Conservation (phyloP, 2,329 filamentous ascomycete genomes). For the Bertia moriformis region DNA sequence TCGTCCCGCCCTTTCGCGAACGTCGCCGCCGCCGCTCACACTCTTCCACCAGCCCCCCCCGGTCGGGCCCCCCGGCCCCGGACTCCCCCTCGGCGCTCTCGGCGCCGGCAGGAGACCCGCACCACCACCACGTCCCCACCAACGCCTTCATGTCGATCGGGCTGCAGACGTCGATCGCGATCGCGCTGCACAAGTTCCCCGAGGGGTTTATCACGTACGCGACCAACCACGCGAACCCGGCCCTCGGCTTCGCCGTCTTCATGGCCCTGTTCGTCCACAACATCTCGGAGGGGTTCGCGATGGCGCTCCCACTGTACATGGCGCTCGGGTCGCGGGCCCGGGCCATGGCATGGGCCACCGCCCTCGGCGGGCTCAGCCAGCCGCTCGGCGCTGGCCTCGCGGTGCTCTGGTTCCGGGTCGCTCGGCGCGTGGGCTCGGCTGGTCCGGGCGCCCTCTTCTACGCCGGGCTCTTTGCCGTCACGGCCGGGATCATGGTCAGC, state of each 20-base stretch:
- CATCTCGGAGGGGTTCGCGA: slow-evolving; percentile 89
- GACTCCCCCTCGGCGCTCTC: no score
- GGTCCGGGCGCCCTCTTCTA: slow-evolving; percentile 50
- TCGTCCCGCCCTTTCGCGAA: background rate
- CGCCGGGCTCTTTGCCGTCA: slow-evolving; percentile 72
- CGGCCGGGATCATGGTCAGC: slow-evolving; percentile 87
- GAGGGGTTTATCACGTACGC: slow-evolving; percentile 83
- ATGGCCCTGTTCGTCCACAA: slow-evolving; percentile 95
- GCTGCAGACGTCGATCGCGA: slow-evolving; percentile 89
- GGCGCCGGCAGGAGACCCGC: no score
- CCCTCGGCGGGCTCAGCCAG: slow-evolving; percentile 76
- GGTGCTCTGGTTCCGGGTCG: slow-evolving; percentile 70
- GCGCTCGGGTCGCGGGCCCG: slow-evolving; percentile 66
- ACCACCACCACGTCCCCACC: slow-evolving; percentile 88
- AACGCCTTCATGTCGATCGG: slow-evolving; percentile 90
- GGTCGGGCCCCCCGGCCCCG: background rate
- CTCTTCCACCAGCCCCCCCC: background rate
- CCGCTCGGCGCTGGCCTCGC: slow-evolving; percentile 75
- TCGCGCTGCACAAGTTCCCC: slow-evolving; percentile 89
- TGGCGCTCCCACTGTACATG: slow-evolving; percentile 84
- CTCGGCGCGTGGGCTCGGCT: slow-evolving; percentile 30
- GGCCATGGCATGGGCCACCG: slow-evolving; percentile 70
- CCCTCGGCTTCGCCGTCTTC: slow-evolving; percentile 80
- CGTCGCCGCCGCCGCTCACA: background rate
- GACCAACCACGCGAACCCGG: slow-evolving; percentile 87